Evolutionary conservation across 371 early-diverging fungal genomes (phyloP).

Genomic region (Paramicrosporidium saccamoebae): DNA sequence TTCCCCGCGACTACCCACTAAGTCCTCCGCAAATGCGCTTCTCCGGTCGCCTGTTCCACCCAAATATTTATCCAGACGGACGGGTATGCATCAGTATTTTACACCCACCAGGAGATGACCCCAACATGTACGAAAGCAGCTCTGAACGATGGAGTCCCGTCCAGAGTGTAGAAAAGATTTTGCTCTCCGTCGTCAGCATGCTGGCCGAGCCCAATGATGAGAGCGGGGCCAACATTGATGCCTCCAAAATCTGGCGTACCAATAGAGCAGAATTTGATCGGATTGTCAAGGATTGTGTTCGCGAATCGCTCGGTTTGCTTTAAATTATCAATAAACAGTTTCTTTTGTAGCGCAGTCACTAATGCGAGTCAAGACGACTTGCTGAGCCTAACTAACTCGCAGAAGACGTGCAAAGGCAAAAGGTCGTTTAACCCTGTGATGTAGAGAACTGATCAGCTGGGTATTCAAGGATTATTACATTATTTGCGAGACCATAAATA

Average conservation of each 20-base stretch:
- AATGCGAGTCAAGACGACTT: no score
- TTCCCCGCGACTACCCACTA: constrained; percentile 80
- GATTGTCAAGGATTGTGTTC: constrained; percentile 11
- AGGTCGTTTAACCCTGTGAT: no score
- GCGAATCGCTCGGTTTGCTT: constrained; percentile 8
- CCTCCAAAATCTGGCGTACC: constrained; percentile 37
- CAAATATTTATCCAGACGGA: constrained; percentile 64
- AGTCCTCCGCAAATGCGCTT: constrained; percentile 69
- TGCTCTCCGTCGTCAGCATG: constrained; percentile 77
- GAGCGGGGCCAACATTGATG: constrained; percentile 92
- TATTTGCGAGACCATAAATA: no score
- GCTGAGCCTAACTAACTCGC: no score
- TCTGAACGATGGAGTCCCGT: constrained; percentile 87
- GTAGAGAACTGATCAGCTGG: no score
- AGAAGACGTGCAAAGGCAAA: no score
- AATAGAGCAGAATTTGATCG: constrained; percentile 7
- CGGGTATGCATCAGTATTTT: constrained; percentile 95
- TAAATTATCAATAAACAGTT: not conserved
- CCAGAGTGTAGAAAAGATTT: constrained; percentile 85
- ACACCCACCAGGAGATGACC: constrained; percentile 94
- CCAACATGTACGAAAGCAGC: constrained; percentile 68
- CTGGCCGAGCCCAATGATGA: constrained; percentile 94
- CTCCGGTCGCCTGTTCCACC: constrained; percentile 63
- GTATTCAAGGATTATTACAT: no score
- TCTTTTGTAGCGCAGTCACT: no score